phyloP scores from a whole-genome alignment of 169 alveolate species.

The Plasmodium coatneyi region DNA sequence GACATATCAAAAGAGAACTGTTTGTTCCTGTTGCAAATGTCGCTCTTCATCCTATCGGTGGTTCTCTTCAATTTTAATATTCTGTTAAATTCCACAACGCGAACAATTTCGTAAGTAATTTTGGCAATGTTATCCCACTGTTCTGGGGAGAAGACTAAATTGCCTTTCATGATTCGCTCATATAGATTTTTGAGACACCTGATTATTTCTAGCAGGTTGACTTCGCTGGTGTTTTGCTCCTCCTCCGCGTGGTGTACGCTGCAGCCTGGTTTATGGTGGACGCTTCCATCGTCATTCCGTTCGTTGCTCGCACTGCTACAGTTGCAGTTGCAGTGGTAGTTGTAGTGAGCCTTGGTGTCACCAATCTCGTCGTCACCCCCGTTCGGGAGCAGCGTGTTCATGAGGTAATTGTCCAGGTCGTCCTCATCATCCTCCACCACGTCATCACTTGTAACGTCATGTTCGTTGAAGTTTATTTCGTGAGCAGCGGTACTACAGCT shows the following conservation, averaged over 20 bases:
- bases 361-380: background rate
- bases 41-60: background rate
- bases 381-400: background rate
- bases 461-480: constrained; percentile 40
- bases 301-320: background rate
- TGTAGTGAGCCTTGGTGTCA: background rate
- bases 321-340: background rate
- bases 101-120: constrained; percentile 37
- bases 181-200: constrained; percentile 34
- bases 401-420: background rate
- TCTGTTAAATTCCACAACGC: constrained; percentile 40
- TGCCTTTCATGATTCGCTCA: constrained; percentile 41
- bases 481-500: constrained; percentile 64
- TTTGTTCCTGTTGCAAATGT: constrained; percentile 11
- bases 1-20: constrained; percentile 1
- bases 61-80: constrained; percentile 29
- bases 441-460: constrained; percentile 50
- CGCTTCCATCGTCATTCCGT: background rate
- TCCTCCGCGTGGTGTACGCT: background rate
- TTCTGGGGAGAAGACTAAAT: constrained; percentile 30
- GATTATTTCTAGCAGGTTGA: constrained; percentile 41
- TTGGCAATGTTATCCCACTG: constrained; percentile 71
- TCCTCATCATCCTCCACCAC: constrained; percentile 52
- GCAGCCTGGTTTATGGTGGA: background rate
- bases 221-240: constrained; percentile 2